These are phyloP conservation scores for Mycena floridula DNA, from an alignment of 768 basidiomycete species.

Conservation along the genomic window DNA sequence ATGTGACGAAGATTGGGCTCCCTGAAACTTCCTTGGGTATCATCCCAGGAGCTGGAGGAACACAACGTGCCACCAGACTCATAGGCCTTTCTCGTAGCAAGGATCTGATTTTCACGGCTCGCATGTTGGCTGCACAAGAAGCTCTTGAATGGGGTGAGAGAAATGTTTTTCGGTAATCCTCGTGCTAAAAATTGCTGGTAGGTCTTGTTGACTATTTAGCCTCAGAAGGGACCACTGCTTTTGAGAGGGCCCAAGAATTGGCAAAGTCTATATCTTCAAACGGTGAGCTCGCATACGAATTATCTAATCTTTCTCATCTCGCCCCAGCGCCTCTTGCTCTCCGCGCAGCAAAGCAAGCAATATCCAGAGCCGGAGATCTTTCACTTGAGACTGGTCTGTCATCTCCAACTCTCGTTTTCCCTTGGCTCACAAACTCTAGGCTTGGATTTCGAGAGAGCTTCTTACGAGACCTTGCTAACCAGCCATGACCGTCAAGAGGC, in stretches of 20 bases:
- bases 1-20: conserved; percentile 80
- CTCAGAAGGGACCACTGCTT: conserved; percentile 48
- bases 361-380: conserved; percentile 74
- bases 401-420: background rate
- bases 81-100: conserved; percentile 79
- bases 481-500: conserved; percentile 80
- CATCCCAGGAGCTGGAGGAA: conserved; percentile 89
- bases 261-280: conserved; percentile 63
- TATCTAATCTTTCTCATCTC: background rate
- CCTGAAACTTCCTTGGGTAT: conserved; percentile 78
- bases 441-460: conserved; percentile 86
- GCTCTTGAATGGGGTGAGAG: conserved; percentile 65
- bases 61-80: conserved; percentile 74
- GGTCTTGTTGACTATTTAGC: conserved; percentile 83
- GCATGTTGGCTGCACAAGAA: conserved; percentile 57
- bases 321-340: conserved; percentile 74
- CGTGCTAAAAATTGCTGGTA: conserved; percentile 23
- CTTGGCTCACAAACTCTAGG: conserved; percentile 31
- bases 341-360: conserved; percentile 82
- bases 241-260: conserved; percentile 65
- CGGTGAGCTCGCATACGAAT: conserved; percentile 34
- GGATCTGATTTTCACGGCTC: conserved; percentile 80
- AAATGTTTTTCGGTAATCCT: conserved; percentile 3
- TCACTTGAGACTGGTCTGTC: conserved; percentile 65
- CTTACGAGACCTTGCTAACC: conserved; percentile 75